These are phyloP conservation scores for Vitis labrusca DNA, from an alignment of 164 flowering plant genomes.

Conservation along the genomic window DNA sequence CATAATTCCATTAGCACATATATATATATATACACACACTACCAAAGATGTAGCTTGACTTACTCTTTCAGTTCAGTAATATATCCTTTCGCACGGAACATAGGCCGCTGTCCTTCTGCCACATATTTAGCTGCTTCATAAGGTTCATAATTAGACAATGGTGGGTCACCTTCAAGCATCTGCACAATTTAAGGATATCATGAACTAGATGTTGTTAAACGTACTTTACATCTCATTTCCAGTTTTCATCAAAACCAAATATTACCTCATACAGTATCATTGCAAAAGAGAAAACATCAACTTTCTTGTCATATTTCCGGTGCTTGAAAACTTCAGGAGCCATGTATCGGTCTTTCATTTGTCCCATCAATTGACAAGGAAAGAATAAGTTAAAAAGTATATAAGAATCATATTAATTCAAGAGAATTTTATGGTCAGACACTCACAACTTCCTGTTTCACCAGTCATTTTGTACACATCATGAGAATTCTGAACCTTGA, in stretches of 20 bases:
- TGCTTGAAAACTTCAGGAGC: constrained; percentile 99
- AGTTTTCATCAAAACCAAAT: neutral
- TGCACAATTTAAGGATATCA: constrained; percentile 23
- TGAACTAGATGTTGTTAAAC: constrained; percentile 5
- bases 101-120: constrained; percentile 89
- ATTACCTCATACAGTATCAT: constrained; percentile 97
- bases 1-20: too few relatives aligned
- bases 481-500: constrained; percentile 87
- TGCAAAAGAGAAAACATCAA: constrained; percentile 97
- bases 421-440: constrained; percentile 1
- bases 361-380: constrained; percentile 11
- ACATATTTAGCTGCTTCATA: constrained; percentile 93
- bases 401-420: neutral
- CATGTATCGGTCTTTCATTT: constrained; percentile 85
- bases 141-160: constrained; percentile 80
- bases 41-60: constrained; percentile 26
- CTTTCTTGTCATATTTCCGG: constrained; percentile 95
- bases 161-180: constrained; percentile 99
- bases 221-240: neutral
- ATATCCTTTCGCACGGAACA: constrained; percentile 68
- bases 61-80: constrained; percentile 74
- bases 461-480: constrained; percentile 99
- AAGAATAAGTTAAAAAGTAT: constrained; percentile 6
- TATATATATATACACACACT: too few relatives aligned
- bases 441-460: constrained; percentile 99